Conservation (phyloP, 2,329 filamentous ascomycete genomes). For the Thelonectria olida region DNA sequence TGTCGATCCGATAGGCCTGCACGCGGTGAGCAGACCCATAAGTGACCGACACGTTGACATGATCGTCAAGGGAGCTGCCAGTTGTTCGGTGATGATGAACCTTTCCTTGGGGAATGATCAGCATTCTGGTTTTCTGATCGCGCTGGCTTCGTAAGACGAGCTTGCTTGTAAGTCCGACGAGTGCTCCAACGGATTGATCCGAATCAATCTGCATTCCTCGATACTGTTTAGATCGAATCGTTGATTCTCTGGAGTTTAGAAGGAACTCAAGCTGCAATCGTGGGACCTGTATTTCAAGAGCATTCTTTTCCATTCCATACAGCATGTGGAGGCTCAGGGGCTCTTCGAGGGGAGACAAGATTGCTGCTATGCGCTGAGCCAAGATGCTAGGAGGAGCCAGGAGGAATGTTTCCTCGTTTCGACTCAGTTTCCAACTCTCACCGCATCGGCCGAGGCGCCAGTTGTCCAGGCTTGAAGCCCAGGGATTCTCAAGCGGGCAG, state of each 20-base stretch:
- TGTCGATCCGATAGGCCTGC: slow-evolving; percentile 60
- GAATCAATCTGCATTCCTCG: slow-evolving; percentile 26
- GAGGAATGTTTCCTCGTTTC: neutral
- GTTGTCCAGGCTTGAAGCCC: slow-evolving; percentile 29
- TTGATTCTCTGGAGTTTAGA: neutral
- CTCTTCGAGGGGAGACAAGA: slow-evolving; percentile 19
- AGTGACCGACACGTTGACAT: slow-evolving; percentile 50
- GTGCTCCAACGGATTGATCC: slow-evolving; percentile 26
- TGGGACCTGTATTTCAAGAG: slow-evolving; percentile 13
- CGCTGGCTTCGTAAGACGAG: slow-evolving; percentile 51
- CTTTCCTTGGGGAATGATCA: slow-evolving; percentile 51
- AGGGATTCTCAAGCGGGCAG: slow-evolving; percentile 36
- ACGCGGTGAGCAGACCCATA: slow-evolving; percentile 25
- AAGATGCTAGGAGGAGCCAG: neutral
- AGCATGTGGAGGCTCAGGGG: slow-evolving; percentile 20
- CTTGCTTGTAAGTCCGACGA: slow-evolving; percentile 36
- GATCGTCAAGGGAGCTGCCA: neutral
- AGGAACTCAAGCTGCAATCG: slow-evolving; percentile 36
- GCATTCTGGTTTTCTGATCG: slow-evolving; percentile 41
- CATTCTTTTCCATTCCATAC: rapidly evolving
- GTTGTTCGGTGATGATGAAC: neutral
- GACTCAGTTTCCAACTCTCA: slow-evolving; percentile 3
- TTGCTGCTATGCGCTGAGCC: neutral
- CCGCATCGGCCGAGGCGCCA: slow-evolving; percentile 39
- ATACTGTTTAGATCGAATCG: slow-evolving; percentile 24